A percentile compares a stretch with the other conserved stretches of the same genome.
phyloP scores from a whole-genome alignment of 257 asterid species.

The Dorcoceras hygrometricum region DNA sequence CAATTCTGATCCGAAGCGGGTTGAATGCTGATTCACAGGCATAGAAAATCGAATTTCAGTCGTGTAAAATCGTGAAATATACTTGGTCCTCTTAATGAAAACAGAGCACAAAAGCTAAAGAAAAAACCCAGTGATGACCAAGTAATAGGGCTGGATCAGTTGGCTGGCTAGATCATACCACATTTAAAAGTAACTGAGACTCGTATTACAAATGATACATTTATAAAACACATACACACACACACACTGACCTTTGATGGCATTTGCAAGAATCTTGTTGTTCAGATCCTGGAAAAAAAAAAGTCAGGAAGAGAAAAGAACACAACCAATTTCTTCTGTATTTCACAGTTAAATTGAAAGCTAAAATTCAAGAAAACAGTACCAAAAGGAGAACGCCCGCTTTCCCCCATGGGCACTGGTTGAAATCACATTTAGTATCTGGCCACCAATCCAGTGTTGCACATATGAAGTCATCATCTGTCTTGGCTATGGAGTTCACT shows the following conservation, averaged over 20 bases:
- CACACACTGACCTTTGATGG: conserved; percentile 53
- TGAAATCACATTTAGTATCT: conserved; percentile 55
- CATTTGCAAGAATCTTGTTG: conserved; percentile 57
- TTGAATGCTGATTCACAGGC: conserved; percentile 43
- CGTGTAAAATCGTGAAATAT: not conserved
- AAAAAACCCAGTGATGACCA: not conserved
- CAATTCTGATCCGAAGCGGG: conserved; percentile 60
- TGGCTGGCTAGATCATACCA: not conserved
- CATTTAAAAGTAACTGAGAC: not conserved
- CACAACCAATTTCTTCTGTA: conserved; percentile 2
- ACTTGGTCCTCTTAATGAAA: not conserved
- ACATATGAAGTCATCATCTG: conserved; percentile 70
- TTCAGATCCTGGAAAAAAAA: conserved; percentile 49
- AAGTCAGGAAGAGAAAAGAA: not conserved
- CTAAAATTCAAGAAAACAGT: not conserved
- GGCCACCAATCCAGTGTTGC: conserved; percentile 94
- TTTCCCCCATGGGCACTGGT: conserved; percentile 71
- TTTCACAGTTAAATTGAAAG: not conserved
- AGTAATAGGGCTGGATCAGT: not conserved
- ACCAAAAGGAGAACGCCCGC: conserved; percentile 66
- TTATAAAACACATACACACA: too few species aligned
- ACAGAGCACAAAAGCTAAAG: not conserved
- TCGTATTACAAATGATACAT: too few species aligned
- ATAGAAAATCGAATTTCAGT: not conserved
- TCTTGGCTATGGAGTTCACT: conserved; percentile 42